Base-by-base conservation (phyloP, 768 basidiomycete species). In the Suillus luteus region DNA sequence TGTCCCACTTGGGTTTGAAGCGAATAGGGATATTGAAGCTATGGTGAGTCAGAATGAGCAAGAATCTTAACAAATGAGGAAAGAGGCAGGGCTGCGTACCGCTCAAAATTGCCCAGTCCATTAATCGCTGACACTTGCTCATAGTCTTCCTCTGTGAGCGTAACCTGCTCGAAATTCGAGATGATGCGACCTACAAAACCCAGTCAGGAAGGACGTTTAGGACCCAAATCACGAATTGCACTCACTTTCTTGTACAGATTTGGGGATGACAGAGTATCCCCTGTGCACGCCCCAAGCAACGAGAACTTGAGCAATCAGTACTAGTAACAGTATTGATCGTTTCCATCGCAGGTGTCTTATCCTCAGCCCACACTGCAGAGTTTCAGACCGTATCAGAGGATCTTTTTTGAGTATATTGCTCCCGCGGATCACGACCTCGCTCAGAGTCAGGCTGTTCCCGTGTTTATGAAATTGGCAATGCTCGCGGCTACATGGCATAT, bases 261-360 rank as follows among this genome's bases (percentile, higher is more conserved):
- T 95, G n/a, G 93, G 93, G 69, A 95, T 92, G 65, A 95, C 89
- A 10, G 87, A 87, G 75, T 87, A 89, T 14, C 92, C 93, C 48
- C 92, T 84, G 68, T 87, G 73, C 43, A 77, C 84, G 14, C 86
- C 89, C 92, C 92, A 96, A 0, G 92, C 91, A 65, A 96, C 78
- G 62, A 95, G 81, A 43, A 95, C 89, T 74, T 95, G 91, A 0
- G 92, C 93, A 2, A n/a, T n/a, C n/a, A n/a, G n/a, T n/a, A n/a
- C n/a, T n/a, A n/a, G n/a, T n/a, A n/a, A n/a, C n/a, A 10, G 31
- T 48, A 12, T 11, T 22, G 22, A 48, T 48, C 11, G 27, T 27
- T 15, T 27, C 24, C 48, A 27, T 49, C n/a, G n/a, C n/a, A 4
- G n/a, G 44, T 27, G 44, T n/a, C 44, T 46, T 7, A 19, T 44